Evolutionary conservation across 2,329 filamentous ascomycete genomes (phyloP), one percentile per base, ranked within the genome.

Genomic region (Cercospora sp.): DNA sequence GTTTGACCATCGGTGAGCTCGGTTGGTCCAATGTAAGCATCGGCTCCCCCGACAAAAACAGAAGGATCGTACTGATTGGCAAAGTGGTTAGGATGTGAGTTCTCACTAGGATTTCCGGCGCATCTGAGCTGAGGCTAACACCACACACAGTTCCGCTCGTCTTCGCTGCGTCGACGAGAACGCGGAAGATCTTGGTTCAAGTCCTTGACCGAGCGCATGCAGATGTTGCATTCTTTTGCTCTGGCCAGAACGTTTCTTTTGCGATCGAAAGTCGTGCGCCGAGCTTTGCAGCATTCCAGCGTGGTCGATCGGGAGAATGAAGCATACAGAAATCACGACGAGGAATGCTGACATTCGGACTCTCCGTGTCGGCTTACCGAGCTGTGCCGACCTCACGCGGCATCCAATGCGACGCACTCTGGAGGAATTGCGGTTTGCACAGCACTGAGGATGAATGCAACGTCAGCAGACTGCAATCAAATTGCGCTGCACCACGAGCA

Each of bases 351-450:
- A 59, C 60, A 18, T 33, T 60, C 57, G 55, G 63, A 60, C 39
- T 57, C 30, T 26, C 20, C 48, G 57, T 9, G 36, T 51, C 64
- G 64, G 64, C 64, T 61, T 66, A 26, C 64, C 64, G 64, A 31
- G 31, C 57, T 42, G 31, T 9, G 30, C 48, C 59, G 59, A 66
- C 59, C 39, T 66, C 64, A 66, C 33, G 36, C 55, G 55, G n/a
- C 9, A 10, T 16, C 8, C 5, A 20, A n/a, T 33, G 16, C 18
- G 31, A n/a, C 8, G 16, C 13, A 10, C n/a, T 36, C n/a, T 23
- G 30, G 20, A 36, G 30, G 16, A 16, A 20, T 23, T 8, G 8
- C 28, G 12, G 7, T 20, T 13, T 13, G 28, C 55, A 23, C 10
- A 36, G 30, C 6, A 59, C 20, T n/a, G 18, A n/a, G n/a, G 8